phyloP scores from a whole-genome alignment of 257 asterid genomes.

The Thymus quinquecostatus region DNA sequence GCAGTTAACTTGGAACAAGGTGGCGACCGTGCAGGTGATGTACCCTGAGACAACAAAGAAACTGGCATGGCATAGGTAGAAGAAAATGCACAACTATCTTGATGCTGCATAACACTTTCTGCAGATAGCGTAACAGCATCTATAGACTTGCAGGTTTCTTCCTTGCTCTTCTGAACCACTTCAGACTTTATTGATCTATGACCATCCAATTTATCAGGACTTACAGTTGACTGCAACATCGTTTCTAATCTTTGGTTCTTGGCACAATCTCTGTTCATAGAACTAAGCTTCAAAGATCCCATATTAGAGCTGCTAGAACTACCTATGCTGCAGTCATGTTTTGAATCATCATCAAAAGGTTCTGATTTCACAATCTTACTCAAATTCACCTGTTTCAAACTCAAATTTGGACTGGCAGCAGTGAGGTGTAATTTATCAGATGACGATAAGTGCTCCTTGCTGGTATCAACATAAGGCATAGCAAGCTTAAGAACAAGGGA shows the following conservation, averaged over 20 bases:
- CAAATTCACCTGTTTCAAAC: constrained; percentile 38
- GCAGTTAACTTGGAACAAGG: constrained; percentile 53
- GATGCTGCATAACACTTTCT: constrained; percentile 50
- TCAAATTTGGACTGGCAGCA: constrained; percentile 30
- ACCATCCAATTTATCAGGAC: constrained; percentile 43
- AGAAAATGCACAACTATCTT: constrained; percentile 63
- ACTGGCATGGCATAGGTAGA: constrained; percentile 38
- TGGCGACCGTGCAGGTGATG: constrained; percentile 41
- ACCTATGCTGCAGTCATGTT: constrained; percentile 41
- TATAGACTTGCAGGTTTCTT: constrained; percentile 31
- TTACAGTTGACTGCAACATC: constrained; percentile 33
- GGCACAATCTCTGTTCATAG: constrained; percentile 49
- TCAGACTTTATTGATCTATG: constrained; percentile 55
- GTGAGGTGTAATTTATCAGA: constrained; percentile 33
- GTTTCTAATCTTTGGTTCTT: constrained; percentile 40
- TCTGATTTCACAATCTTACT: constrained; percentile 61
- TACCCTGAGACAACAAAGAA: constrained; percentile 53
- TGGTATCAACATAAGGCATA: constrained; percentile 39
- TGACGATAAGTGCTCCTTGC: constrained; percentile 34
- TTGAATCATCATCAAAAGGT: constrained; percentile 57
- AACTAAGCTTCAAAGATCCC: constrained; percentile 40
- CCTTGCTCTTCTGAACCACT: constrained; percentile 42
- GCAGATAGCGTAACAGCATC: constrained; percentile 35
- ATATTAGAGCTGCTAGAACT: constrained; percentile 41
- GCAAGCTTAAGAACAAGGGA: constrained; percentile 73